Conservation (phyloP, 257 asterid genomes). For the Cinchona pubescens region DNA sequence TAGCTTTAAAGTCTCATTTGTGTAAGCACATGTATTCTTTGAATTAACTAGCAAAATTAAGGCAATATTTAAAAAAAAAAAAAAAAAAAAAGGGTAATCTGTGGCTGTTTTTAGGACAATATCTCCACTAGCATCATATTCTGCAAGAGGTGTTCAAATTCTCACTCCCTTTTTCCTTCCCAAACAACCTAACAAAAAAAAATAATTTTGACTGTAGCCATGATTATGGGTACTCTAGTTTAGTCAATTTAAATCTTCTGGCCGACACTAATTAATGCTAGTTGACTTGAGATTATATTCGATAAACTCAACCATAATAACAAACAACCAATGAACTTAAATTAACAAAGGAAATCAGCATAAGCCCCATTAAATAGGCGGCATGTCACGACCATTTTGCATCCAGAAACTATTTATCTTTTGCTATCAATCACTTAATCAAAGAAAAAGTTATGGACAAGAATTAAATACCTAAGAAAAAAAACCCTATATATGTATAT, state of each 20-base stretch:
- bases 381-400: background rate
- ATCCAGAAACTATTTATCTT: background rate
- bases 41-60: too few species aligned
- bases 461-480: background rate
- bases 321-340: background rate
- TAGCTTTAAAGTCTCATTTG: background rate
- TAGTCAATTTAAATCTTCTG: background rate
- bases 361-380: too few species aligned
- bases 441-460: conserved; percentile 2
- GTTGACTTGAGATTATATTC: background rate
- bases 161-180: too few species aligned
- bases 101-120: too few species aligned
- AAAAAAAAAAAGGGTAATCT: too few species aligned
- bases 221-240: background rate
- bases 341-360: background rate
- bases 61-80: too few species aligned
- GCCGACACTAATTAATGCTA: background rate
- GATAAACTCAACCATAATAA: background rate
- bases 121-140: too few species aligned
- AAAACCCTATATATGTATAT: background rate
- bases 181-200: too few species aligned
- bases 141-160: too few species aligned
- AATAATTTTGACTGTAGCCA: background rate
- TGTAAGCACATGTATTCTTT: background rate
- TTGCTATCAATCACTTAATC: background rate